Base-by-base conservation (phyloP, 164 flowering plant genomes). In the Litsea cubeba region DNA sequence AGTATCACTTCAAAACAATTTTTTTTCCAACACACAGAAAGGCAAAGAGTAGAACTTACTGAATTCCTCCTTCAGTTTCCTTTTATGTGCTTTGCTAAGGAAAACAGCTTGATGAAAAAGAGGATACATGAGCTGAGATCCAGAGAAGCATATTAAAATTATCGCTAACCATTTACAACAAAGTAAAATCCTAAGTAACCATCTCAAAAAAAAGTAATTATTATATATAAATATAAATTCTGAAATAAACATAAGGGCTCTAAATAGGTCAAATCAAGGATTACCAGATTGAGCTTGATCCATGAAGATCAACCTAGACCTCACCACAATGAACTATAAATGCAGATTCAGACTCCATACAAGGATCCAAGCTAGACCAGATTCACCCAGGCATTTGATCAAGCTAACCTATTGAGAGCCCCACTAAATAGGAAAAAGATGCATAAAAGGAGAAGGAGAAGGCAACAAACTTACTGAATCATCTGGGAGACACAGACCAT, bases 51-150 rank as follows among this genome's bases (percentile, higher is more conserved):
- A 40, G n/a, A 20, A 46, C 95, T 83, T 80, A 95, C 98, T 89
- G 76, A 81, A 86, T 81, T 92, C 92, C 73, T 91, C 92, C 82
- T 91, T 92, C 82, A 95, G 65, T 68, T 82, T 81, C 70, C 83
- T 84, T 81, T 83, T 89, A 77, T 92, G 98, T 63, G 83, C 83
- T 76, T 69, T 72, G 58, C 80, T 84, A 76, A 95, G 82, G 79
- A 78, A 95, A 58, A 88, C 68, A 50, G 71, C 79, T 81, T 83
- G 88, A 78, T 84, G 85, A 73, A 80, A 86, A 58, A 92, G 84
- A 70, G 90, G 84, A 69, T 75, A 78, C 23, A 76, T 62, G 35
- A 76, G 84, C 99, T 95, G 86, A 76, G 30, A 83, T 65, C 67
- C 71, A 75, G 76, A 76, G 5, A 68, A 23, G 4, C n/a, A 54